phyloP scores from a whole-genome alignment of 768 basidiomycete species.

The Tricholoma hemisulphureum region DNA sequence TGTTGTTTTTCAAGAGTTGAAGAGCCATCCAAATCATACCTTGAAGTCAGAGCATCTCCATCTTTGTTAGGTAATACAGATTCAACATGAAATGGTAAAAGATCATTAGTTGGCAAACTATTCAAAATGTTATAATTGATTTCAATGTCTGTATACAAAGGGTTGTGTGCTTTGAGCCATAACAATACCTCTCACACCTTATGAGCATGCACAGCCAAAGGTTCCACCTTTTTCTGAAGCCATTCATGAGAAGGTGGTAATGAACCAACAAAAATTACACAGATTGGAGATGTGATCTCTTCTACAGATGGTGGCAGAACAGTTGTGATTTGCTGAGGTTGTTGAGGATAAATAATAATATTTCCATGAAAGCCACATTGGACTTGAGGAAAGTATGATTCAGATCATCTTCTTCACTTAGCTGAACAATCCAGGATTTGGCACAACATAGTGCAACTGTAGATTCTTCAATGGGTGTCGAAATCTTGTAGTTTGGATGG shows the following conservation, averaged over 20 bases:
- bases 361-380: conserved; percentile 25
- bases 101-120: too few relatives aligned
- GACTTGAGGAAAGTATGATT: not conserved
- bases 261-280: too few relatives aligned
- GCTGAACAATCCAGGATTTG: too few relatives aligned
- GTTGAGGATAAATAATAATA: conserved; percentile 31
- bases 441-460: conserved; percentile 39
- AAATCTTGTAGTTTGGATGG: too few relatives aligned
- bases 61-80: not conserved
- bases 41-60: not conserved
- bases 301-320: too few relatives aligned
- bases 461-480: too few relatives aligned
- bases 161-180: conserved; percentile 38
- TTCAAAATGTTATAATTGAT: conserved; percentile 15
- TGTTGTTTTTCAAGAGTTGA: too few relatives aligned
- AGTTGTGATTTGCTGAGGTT: too few relatives aligned
- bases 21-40: not conserved
- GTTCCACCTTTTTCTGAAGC: conserved; percentile 38
- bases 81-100: not conserved
- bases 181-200: conserved; percentile 30
- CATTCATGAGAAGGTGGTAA: conserved; percentile 36
- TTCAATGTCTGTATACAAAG: too few relatives aligned
- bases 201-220: conserved; percentile 29
- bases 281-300: too few relatives aligned
- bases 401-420: conserved; percentile 25